Evolutionary conservation across 208 protist species (phyloP), one percentile per base, ranked within the genome.

Genomic region (Crithidia sp.): DNA sequence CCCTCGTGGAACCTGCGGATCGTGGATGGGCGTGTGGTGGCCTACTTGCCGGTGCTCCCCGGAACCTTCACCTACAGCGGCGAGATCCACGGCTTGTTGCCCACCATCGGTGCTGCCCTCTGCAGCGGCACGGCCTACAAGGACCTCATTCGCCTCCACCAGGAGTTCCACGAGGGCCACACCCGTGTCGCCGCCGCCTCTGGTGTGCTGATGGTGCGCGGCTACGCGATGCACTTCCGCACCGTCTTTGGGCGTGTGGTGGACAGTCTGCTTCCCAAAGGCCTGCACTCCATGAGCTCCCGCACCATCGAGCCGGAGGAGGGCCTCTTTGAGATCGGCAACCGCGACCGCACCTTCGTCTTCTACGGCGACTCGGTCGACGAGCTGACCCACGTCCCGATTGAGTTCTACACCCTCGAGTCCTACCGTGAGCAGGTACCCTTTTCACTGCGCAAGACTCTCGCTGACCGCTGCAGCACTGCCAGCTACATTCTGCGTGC

Each of bases 391-490:
- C 86, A 90, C 82, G 83, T 98, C 55, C 95, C 95, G 16, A 88
- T 98, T 55, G 95, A 98, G 73, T 96, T 98, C 83, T 98, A 89
- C 79, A 96, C 89, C n/a, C 67, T 96, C 37, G 93, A 98, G 79
- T 90, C 90, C 7, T 98, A 95, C 79, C 93, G 95, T 54, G 95
- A 98, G 79, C 87, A 96, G 67, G 86, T 97, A 36, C 83, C 88
- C 8, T 96, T 97, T 68, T 71, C 77, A 3, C 74, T 96, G 61
- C 91, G 93, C 66, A 96, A 96, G 74, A 94, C 89, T 9, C 84
- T 97, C 36, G 81, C 87, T 0, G 77, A 79, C 43, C 85, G 89
- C 28, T 94, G 89, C 76, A 87, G 61, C 71, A 83, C 78, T 49
- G 81, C 81, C 12, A 71, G 75, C 9, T 86, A 87, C 69, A 74